Evolutionary conservation across 129 eudicot species (phyloP), one percentile per base, ranked within the genome.

Genomic region (Dittrichia graveolens): DNA sequence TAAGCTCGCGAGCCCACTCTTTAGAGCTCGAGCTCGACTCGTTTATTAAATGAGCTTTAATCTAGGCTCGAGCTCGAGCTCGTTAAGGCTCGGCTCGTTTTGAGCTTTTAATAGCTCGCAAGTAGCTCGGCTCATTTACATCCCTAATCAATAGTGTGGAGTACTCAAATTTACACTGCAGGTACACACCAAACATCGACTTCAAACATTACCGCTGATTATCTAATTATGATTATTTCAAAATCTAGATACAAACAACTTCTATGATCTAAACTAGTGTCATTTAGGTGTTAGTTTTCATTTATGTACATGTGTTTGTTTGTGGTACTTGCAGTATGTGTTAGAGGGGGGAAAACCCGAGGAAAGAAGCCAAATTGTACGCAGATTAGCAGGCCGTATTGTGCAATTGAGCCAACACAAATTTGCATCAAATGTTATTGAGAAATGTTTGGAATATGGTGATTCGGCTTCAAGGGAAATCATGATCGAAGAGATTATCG

Each of bases 361-460:
- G 14, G 91, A 83, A 73, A 86, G 85, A 67, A 78, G 68, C 75
- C 83, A 76, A 71, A 74, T 83, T 13, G 80, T 86, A 45, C 58
- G 44, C 65, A 86, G 83, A 68, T 66, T 86, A 67, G 72, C 75
- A 2, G 88, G 88, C 42, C 79, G 71, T 64, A 79, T 86, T 19
- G 81, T 86, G 52, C 83, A 75, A n/a, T n/a, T n/a, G n/a, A n/a
- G n/a, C n/a, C n/a, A n/a, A n/a, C n/a, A n/a, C n/a, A n/a, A n/a
- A n/a, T 86, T 74, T 83, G 91, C 91, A 8, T 86, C 91, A 43
- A 86, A 86, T 79, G 91, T 86, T 67, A 75, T 86, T 40, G 91
- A 86, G 58, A 86, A 83, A 76, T 83, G 88, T 67, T 78, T 85
- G 83, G 88, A 86, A 65, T 82, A 84, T 72, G 75, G 92, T 39